These are phyloP conservation scores for Styphnolobium japonicum DNA, from an alignment of 306 rosid genomes.

Conservation along the genomic window DNA sequence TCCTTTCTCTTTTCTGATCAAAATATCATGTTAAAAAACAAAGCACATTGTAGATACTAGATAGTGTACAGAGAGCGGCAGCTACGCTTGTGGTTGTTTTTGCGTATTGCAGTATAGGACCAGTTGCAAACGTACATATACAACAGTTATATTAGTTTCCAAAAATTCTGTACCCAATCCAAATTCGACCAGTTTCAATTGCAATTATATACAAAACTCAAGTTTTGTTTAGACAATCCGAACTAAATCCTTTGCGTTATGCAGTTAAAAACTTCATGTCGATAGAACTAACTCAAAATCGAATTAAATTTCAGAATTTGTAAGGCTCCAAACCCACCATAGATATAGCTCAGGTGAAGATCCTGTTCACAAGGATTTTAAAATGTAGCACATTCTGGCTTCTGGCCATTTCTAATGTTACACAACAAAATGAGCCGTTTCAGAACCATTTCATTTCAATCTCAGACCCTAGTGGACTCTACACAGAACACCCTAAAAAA, in stretches of 20 bases:
- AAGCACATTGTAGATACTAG: neutral
- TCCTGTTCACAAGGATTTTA: neutral
- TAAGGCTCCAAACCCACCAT: neutral
- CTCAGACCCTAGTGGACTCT: neutral
- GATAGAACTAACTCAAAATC: neutral
- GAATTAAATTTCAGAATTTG: neutral
- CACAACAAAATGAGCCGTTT: neutral
- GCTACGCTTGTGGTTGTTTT: neutral
- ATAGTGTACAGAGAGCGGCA: neutral
- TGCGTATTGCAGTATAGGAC: constrained; percentile 7
- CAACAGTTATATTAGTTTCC: neutral
- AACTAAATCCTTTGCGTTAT: neutral
- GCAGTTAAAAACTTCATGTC: neutral
- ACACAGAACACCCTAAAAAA: neutral
- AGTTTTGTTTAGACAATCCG: neutral
- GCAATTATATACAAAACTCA: neutral
- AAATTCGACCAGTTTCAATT: neutral
- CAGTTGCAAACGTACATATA: neutral
- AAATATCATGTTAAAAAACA: neutral
- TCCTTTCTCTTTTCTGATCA: neutral
- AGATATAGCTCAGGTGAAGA: neutral
- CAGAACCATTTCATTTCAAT: neutral
- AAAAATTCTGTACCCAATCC: neutral
- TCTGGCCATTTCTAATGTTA: neutral
- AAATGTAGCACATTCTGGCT: neutral